Base-by-base conservation (phyloP, 306 rosid species). In the Prinsepia uniflora region DNA sequence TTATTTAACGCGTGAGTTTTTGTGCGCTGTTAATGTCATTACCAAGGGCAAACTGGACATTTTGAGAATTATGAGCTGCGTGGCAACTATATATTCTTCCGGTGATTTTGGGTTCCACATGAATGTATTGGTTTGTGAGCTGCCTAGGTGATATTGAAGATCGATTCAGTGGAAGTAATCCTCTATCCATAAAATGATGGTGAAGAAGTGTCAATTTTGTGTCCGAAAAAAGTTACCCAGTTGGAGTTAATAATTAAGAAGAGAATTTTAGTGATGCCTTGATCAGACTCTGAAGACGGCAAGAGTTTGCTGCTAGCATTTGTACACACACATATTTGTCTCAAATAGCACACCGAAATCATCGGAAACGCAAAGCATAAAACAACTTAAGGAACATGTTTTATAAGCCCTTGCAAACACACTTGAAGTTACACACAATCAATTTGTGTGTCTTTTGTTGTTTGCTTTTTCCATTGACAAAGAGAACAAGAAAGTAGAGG, bases 361-460 rank as follows among this genome's bases (percentile, higher is more conserved):
- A 90, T 87, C 93, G 93, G 34, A 73, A 72, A 2, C 45, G 52
- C 71, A 53, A 72, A 52, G 76, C 64, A 65, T 62, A 63, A 74
- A 65, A 86, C 87, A 64, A 84, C 72, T 14, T 44, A 24, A 8
- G 17, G 54, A 39, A 18, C 30, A 49, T 71, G 72, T 49, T 86
- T 30, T 54, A 22, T 61, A 53, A 68, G 45, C 14, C 42, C 60
- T 47, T 52, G 64, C 78, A 49, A 24, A 70, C 72, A 73, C 55
- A n/a, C 19, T n/a, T 19, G 22, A 42, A 50, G 52, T 22, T 22
- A 12, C 50, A 8, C 13, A 22, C n/a, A 56, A 43, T n/a, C 63
- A 58, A 43, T 8, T 56, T 46, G 13, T 0, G 4, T 78, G 74
- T 67, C 65, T 72, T 20, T 60, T 42, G 75, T 60, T 74, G 81